Conservation (phyloP, 768 basidiomycete species). For the Kwoniella mangroviensis region DNA sequence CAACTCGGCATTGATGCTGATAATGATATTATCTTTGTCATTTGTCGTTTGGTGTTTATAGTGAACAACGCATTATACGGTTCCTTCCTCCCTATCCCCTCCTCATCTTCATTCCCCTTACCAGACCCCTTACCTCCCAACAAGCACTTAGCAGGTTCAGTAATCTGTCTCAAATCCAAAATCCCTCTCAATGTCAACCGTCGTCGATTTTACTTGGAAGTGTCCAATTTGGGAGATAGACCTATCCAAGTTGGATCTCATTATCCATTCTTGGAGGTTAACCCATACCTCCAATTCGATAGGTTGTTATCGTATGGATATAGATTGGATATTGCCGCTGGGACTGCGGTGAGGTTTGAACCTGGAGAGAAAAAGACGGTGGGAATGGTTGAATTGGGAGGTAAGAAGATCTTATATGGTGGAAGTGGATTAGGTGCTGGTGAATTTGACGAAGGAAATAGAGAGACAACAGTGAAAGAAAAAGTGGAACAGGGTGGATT, state of each 20-base stretch:
- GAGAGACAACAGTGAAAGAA: slow-evolving; percentile 30
- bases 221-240: slow-evolving; percentile 89
- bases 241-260: slow-evolving; percentile 96
- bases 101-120: slow-evolving; percentile 68
- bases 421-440: slow-evolving; percentile 74
- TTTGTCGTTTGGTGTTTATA: slow-evolving; percentile 11
- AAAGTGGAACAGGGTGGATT: slow-evolving; percentile 69
- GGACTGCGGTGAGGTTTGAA: slow-evolving; percentile 95
- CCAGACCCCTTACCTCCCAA: slow-evolving; percentile 59
- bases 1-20: neutral
- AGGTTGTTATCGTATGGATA: slow-evolving; percentile 73
- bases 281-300: slow-evolving; percentile 79
- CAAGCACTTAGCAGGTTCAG: slow-evolving; percentile 72
- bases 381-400: slow-evolving; percentile 76
- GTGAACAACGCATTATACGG: slow-evolving; percentile 86
- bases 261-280: slow-evolving; percentile 92
- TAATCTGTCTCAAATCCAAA: slow-evolving; percentile 65
- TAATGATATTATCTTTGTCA: neutral
- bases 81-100: slow-evolving; percentile 84
- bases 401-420: slow-evolving; percentile 72
- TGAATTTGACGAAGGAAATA: slow-evolving; percentile 53
- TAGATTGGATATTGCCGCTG: slow-evolving; percentile 83
- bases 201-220: slow-evolving; percentile 70
- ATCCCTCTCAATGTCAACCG: slow-evolving; percentile 79
- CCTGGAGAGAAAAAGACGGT: slow-evolving; percentile 88